A percentile compares a stretch with the other conserved stretches of the same genome.
These are phyloP conservation scores for Lentinula novae-zelandiae DNA, from an alignment of 1,284 basidiomycete genomes.

Conservation along the genomic window DNA sequence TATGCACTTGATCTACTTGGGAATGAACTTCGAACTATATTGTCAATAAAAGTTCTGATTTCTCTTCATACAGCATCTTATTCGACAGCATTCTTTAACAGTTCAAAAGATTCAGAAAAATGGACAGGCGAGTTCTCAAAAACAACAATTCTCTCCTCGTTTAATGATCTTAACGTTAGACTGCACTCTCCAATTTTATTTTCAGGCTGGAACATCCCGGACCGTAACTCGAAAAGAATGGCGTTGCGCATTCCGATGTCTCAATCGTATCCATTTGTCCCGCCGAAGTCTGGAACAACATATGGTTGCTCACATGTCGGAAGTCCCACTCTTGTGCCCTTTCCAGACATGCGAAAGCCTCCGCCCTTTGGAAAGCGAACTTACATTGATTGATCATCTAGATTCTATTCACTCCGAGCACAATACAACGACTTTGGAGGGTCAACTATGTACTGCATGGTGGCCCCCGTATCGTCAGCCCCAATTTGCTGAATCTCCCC, in stretches of 20 bases:
- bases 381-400: neutral
- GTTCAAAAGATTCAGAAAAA: neutral
- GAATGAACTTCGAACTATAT: neutral
- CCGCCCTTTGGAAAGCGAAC: neutral
- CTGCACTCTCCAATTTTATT: neutral
- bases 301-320: slow-evolving; percentile 13
- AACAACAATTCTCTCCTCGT: neutral
- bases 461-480: neutral
- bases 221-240: slow-evolving; percentile 4
- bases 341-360: neutral
- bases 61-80: neutral
- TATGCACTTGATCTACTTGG: neutral
- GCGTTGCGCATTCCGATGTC: slow-evolving; percentile 12
- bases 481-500: neutral
- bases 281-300: slow-evolving; percentile 7
- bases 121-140: neutral
- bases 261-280: slow-evolving; percentile 9
- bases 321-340: slow-evolving; percentile 13
- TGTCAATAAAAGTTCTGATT: neutral
- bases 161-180: neutral
- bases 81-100: neutral
- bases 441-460: neutral
- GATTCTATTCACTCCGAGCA: neutral
- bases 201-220: neutral
- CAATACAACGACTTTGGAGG: neutral